Percentiles rank a stretch among this genome's conserved stretches.
phyloP scores from a whole-genome alignment of 495 filamentous ascomycete genomes.

The Amorphotheca resinae region DNA sequence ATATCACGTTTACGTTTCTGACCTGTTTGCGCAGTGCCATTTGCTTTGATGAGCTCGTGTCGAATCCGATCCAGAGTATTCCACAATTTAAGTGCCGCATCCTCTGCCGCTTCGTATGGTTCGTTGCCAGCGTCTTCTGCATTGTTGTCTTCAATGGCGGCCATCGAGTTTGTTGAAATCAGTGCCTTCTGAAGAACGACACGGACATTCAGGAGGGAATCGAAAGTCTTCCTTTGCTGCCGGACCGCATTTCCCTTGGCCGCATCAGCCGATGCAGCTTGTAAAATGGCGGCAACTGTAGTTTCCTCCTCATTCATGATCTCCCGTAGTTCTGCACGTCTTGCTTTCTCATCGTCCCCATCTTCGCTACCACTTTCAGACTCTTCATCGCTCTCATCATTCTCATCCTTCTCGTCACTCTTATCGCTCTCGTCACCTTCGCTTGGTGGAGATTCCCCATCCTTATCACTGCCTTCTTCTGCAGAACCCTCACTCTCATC shows the following conservation, averaged over 20 bases:
- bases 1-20: conserved; percentile 48
- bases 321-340: conserved; percentile 48
- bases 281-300: conserved; percentile 55
- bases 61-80: conserved; percentile 69
- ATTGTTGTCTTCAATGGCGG: conserved; percentile 27
- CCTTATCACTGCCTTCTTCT: conserved; percentile 20
- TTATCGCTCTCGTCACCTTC: conserved; percentile 21
- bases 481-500: conserved; percentile 19
- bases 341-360: conserved; percentile 26
- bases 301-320: conserved; percentile 64
- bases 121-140: conserved; percentile 23
- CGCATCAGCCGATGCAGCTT: conserved; percentile 64
- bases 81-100: conserved; percentile 79
- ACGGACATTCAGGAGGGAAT: conserved; percentile 71
- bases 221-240: conserved; percentile 70
- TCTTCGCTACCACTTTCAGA: conserved; percentile 29
- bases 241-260: conserved; percentile 79
- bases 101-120: conserved; percentile 66
- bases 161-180: conserved; percentile 64
- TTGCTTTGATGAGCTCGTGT: conserved; percentile 34
- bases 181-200: conserved; percentile 88
- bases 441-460: neutral
- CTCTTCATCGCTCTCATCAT: conserved; percentile 25
- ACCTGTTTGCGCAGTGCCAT: conserved; percentile 21
- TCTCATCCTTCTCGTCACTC: conserved; percentile 28